Evolutionary conservation across 169 alveolate genomes (phyloP).

Genomic region (Plasmodium sp.): DNA sequence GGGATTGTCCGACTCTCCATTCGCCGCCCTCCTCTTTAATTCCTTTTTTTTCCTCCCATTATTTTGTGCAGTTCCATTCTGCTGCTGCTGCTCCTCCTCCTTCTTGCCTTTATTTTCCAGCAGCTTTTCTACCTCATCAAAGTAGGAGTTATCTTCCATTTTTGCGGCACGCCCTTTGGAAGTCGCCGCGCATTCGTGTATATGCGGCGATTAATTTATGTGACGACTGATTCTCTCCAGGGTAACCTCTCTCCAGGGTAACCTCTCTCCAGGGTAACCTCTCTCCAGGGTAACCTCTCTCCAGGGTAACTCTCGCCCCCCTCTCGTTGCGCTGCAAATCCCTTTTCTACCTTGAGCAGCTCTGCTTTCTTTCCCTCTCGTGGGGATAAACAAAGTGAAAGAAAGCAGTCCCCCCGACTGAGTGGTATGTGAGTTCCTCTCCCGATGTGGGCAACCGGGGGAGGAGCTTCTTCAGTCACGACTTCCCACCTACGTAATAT

Average conservation of each 20-base stretch:
- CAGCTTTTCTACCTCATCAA: slow-evolving; percentile 65
- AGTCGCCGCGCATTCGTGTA: not conserved
- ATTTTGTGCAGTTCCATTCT: slow-evolving; percentile 1
- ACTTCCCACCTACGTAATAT: not conserved
- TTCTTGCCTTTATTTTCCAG: slow-evolving; percentile 12
- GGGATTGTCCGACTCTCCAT: not conserved
- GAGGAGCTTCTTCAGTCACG: not conserved
- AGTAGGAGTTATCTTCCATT: slow-evolving; percentile 36
- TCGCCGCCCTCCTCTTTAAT: not conserved
- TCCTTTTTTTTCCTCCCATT: not conserved
- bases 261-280: too few relatives aligned
- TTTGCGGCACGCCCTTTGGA: not conserved
- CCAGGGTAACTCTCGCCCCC: too few relatives aligned
- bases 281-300: too few relatives aligned
- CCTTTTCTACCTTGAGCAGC: not conserved
- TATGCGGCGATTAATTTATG: not conserved
- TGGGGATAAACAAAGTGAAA: not conserved
- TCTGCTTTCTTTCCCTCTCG: not conserved
- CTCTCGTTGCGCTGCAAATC: too few relatives aligned
- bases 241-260: too few relatives aligned
- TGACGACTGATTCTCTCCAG: too few relatives aligned
- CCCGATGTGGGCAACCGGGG: not conserved
- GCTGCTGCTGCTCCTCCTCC: not conserved
- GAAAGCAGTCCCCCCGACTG: not conserved
- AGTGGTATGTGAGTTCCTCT: not conserved